Evolutionary conservation across 2,329 filamentous ascomycete species (phyloP), one percentile per base, ranked within the genome.

Genomic region (Pseudocercospora macadamiae): DNA sequence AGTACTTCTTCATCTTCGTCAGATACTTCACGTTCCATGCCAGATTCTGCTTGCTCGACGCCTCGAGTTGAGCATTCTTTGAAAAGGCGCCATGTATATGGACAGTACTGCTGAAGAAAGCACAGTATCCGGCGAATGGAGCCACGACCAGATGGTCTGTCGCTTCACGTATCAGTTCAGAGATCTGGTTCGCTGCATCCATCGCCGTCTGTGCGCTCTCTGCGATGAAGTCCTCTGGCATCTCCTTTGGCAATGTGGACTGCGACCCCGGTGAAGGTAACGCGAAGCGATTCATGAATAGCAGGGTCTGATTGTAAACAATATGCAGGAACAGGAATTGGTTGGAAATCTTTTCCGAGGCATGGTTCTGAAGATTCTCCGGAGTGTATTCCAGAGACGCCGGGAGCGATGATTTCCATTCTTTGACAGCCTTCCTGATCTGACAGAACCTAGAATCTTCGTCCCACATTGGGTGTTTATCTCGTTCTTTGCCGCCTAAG

Each of bases 291-390:
- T 95, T 92, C 75, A 97, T 84, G 72, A 97, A 97, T 2, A 97
- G 82, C 37, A 91, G 86, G 65, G 93, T 93, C 74, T 97, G 95
- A 68, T 96, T 90, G 64, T 92, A 86, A 26, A 91, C 85, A 60
- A 97, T 89, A 74, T 99, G 95, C 54, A 97, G 79, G 70, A 97
- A 96, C 14, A 97, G 78, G 69, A 96, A 97, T 69, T 97, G 93
- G 70, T 96, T 96, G 3, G 89, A 91, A 59, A 92, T 88, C 66
- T 88, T 89, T 69, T 96, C 91, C 2, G 89, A 92, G 26, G 88
- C 87, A 72, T 97, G 92, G 37, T 89, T 84, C 57, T 91, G 88
- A 2, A 97, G 81, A 68, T 97, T 97, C 66, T 96, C 91, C 8
- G 82, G 75, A 3, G 82, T 91, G 74, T 95, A 96, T 21, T 83